Evolutionary conservation across 768 basidiomycete genomes (phyloP).

Genomic region (Amanita brunnescens): DNA sequence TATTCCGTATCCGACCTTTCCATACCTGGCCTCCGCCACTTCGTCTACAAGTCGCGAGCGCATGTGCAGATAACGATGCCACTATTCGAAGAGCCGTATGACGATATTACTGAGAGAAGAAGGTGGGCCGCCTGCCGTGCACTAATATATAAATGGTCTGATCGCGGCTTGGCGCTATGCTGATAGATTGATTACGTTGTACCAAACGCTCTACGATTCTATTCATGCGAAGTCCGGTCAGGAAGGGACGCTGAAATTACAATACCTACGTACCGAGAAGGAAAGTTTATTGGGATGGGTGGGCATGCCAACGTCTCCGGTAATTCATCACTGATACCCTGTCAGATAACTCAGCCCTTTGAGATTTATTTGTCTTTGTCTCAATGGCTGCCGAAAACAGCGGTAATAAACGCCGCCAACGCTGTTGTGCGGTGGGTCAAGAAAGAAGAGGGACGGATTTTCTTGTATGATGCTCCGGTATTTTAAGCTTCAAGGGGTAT

Average conservation of each 20-base stretch:
- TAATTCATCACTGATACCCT: background rate
- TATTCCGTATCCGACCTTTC: conserved; percentile 68
- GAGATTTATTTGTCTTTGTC: conserved; percentile 85
- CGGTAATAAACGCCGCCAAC: conserved; percentile 83
- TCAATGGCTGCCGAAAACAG: conserved; percentile 79
- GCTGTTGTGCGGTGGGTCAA: conserved; percentile 85
- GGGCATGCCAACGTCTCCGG: conserved; percentile 19
- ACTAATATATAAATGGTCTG: background rate
- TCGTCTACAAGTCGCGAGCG: conserved; percentile 85
- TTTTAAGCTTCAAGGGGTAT: conserved; percentile 37
- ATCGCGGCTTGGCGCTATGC: background rate
- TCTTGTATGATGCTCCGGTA: conserved; percentile 83
- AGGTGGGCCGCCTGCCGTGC: conserved; percentile 32
- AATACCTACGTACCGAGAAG: conserved; percentile 76
- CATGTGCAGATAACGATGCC: conserved; percentile 89
- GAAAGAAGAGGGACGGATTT: conserved; percentile 75
- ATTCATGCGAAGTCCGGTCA: conserved; percentile 89
- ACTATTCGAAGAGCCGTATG: conserved; percentile 80
- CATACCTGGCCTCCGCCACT: conserved; percentile 90
- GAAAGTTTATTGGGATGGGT: conserved; percentile 97
- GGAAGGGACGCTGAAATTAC: conserved; percentile 70
- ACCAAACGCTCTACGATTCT: conserved; percentile 80
- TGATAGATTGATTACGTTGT: conserved; percentile 70
- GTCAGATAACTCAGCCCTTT: conserved; percentile 86
- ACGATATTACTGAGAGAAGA: conserved; percentile 45